Percentiles rank a stretch among this genome's conserved stretches.
phyloP scores from a whole-genome alignment of 495 filamentous ascomycete genomes.

The Xylaria bambusicola region DNA sequence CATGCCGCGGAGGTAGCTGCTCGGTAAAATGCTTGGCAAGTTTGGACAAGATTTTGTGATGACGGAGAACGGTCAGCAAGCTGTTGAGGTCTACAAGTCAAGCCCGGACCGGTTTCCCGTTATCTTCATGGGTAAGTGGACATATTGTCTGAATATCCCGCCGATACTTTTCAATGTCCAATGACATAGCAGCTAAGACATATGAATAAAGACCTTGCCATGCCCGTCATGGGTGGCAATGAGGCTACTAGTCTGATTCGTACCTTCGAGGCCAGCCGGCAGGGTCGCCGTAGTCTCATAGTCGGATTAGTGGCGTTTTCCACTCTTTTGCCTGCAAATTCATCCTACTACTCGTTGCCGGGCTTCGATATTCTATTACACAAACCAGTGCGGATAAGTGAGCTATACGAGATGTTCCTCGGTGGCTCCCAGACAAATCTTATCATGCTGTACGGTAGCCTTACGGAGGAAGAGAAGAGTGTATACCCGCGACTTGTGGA shows the following conservation, averaged over 20 bases:
- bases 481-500: neutral
- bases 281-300: neutral
- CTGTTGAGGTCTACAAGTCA: neutral
- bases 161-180: neutral
- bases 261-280: neutral
- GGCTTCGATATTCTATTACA: neutral
- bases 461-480: conserved; percentile 1
- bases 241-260: neutral
- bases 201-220: neutral
- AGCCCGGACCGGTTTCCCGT: neutral
- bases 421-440: conserved; percentile 1
- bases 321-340: too few relatives aligned
- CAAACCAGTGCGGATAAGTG: neutral
- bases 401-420: neutral
- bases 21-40: neutral
- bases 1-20: neutral
- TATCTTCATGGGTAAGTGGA: neutral
- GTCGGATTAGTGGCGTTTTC: neutral
- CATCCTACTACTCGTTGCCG: neutral
- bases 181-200: neutral
- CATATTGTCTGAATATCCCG: neutral
- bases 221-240: neutral
- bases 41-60: neutral
- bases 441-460: neutral
- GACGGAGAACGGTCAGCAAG: neutral